A percentile compares a stretch with the other conserved stretches of the same genome.
Conservation (phyloP, 2,329 filamentous ascomycete species). For the Scedosporium dehoogii region DNA sequence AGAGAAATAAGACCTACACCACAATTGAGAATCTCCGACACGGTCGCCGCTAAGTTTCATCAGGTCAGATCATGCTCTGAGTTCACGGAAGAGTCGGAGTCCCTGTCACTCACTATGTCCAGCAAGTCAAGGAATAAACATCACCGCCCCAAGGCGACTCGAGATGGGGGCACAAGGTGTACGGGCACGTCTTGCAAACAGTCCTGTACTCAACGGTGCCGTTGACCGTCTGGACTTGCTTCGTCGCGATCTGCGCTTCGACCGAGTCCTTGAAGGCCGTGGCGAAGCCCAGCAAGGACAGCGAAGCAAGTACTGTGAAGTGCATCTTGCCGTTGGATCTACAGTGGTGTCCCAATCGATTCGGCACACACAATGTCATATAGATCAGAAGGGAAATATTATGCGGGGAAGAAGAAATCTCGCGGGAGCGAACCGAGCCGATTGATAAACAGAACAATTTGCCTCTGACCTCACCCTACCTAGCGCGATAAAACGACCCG, state of each 20-base stretch:
- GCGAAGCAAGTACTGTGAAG: neutral
- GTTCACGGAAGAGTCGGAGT: neutral
- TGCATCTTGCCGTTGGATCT: neutral
- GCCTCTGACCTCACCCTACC: too few species aligned
- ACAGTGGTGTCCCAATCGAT: neutral
- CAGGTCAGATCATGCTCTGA: neutral
- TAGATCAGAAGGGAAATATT: neutral
- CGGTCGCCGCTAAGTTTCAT: conserved; percentile 1
- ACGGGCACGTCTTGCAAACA: conserved; percentile 6
- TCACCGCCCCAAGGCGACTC: neutral
- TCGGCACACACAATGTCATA: neutral
- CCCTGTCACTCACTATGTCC: neutral
- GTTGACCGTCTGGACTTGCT: neutral
- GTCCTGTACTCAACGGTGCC: conserved; percentile 6
- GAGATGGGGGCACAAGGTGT: conserved; percentile 5
- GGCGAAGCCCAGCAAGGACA: neutral
- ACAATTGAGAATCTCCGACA: conserved; percentile 6
- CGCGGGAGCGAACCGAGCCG: too few species aligned
- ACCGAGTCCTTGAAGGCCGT: neutral
- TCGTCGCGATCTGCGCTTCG: neutral
- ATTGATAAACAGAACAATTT: too few species aligned
- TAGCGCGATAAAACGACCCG: too few species aligned
- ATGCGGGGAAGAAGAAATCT: neutral
- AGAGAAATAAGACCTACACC: neutral
- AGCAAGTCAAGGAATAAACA: conserved; percentile 2